A percentile compares a stretch with the other conserved stretches of the same genome.
Conservation (phyloP, 805 yeast species). For the Metschnikowia chrysomelidarum region DNA sequence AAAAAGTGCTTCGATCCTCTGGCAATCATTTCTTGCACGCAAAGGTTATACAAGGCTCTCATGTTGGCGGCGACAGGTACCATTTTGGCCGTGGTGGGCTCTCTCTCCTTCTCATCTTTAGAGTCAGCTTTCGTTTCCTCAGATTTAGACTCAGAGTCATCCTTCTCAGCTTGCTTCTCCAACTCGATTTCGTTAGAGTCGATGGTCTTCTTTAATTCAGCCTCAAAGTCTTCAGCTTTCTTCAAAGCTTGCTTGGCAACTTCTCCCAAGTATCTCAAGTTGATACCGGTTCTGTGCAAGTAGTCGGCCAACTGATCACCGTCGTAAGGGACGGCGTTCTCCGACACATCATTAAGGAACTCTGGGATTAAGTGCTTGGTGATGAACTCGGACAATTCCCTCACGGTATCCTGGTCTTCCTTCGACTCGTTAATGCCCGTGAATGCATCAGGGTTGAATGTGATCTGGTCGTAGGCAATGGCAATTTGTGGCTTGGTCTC, state of each 20-base stretch:
- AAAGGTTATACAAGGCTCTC: slow-evolving; percentile 45
- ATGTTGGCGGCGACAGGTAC: slow-evolving; percentile 44
- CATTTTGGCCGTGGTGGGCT: slow-evolving; percentile 36
- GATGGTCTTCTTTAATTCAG: slow-evolving; percentile 21
- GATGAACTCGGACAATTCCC: slow-evolving; percentile 67
- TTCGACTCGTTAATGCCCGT: slow-evolving; percentile 39
- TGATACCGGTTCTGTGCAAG: slow-evolving; percentile 82
- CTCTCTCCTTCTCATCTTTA: slow-evolving; percentile 29
- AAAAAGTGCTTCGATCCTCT: slow-evolving; percentile 77
- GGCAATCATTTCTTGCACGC: slow-evolving; percentile 69
- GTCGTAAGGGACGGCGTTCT: slow-evolving; percentile 69
- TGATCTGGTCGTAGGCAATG: slow-evolving; percentile 51
- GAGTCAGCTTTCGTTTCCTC: slow-evolving; percentile 16
- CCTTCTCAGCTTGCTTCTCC: slow-evolving; percentile 19
- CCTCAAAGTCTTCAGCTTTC: slow-evolving; percentile 17
- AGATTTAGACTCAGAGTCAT: slow-evolving; percentile 9
- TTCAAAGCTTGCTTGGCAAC: slow-evolving; percentile 41
- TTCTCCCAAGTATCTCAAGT: slow-evolving; percentile 80
- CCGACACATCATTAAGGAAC: slow-evolving; percentile 54
- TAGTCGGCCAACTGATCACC: slow-evolving; percentile 69
- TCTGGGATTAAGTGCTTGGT: slow-evolving; percentile 57
- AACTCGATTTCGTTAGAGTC: slow-evolving; percentile 26
- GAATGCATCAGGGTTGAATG: slow-evolving; percentile 80
- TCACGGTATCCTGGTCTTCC: slow-evolving; percentile 62
- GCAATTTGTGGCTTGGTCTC: slow-evolving; percentile 48